Conservation (phyloP, 2,329 filamentous ascomycete genomes). For the Passalora sequoiae region DNA sequence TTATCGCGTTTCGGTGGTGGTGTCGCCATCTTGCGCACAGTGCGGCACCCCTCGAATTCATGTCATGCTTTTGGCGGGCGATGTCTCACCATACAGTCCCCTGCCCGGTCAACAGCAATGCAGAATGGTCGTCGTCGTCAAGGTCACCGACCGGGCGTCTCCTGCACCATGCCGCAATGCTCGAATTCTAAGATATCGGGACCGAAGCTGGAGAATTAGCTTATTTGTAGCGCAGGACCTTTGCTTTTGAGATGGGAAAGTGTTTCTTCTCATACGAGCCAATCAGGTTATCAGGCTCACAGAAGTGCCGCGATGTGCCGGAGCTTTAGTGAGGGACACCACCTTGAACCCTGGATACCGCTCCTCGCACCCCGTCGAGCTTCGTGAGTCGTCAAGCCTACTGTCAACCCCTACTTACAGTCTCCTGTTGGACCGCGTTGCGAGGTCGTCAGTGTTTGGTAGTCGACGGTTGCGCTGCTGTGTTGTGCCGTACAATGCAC, state of each 20-base stretch:
- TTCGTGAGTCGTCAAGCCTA: too few species aligned
- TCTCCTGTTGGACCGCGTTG: too few species aligned
- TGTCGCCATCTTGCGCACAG: neutral
- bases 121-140: neutral
- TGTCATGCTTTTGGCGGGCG: too few species aligned
- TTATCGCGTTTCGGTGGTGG: slow-evolving; percentile 23
- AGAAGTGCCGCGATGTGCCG: neutral
- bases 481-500: too few species aligned
- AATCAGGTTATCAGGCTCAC: neutral
- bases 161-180: neutral
- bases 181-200: neutral
- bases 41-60: neutral
- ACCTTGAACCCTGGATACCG: too few species aligned
- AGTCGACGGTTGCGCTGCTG: too few species aligned
- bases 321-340: neutral
- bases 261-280: neutral
- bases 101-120: neutral
- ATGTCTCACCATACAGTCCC: neutral
- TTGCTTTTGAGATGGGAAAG: neutral
- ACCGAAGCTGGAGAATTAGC: slow-evolving; percentile 1
- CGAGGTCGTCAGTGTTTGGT: too few species aligned
- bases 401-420: too few species aligned
- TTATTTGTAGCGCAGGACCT: neutral
- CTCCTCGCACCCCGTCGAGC: too few species aligned
- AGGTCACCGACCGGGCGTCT: slow-evolving; percentile 1